phyloP scores from a whole-genome alignment of 208 protist genomes.

The Crithidia fasciculata region DNA sequence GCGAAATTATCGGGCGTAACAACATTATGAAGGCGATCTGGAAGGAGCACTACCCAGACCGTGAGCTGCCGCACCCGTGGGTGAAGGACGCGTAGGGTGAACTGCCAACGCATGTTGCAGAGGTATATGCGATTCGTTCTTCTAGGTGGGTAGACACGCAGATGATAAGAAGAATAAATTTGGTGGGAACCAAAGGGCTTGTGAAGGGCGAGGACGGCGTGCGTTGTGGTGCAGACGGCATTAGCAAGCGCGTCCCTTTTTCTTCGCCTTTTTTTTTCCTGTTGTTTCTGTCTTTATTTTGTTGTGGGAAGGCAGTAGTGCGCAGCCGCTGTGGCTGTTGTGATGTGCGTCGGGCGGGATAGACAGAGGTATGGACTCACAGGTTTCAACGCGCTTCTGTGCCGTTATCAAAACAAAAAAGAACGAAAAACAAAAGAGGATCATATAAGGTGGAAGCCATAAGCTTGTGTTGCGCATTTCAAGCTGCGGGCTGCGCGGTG shows the following conservation, averaged over 20 bases:
- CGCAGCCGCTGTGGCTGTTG: no score
- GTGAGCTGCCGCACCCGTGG: constrained; percentile 82
- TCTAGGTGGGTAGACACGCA: no score
- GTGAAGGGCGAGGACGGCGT: not conserved
- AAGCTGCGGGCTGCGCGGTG: no score
- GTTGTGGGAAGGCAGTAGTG: not conserved
- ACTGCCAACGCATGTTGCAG: no score
- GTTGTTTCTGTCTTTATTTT: not conserved
- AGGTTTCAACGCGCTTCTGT: not conserved
- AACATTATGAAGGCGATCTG: constrained; percentile 81
- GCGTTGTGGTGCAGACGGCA: not conserved
- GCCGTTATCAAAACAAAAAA: not conserved
- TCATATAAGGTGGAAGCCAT: not conserved
- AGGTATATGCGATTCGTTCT: no score
- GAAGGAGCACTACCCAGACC: constrained; percentile 83
- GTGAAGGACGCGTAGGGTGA: constrained; percentile 55
- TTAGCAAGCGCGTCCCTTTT: no score
- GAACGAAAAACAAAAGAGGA: not conserved
- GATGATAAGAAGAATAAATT: no score
- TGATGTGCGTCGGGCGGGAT: no score
- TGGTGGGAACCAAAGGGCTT: no score
- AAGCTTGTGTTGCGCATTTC: no score
- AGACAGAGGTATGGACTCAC: not conserved
- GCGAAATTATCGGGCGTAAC: constrained; percentile 80
- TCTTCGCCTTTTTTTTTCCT: no score